Evolutionary conservation across 2,329 filamentous ascomycete genomes (phyloP), one percentile per base, ranked within the genome.

Genomic region (Exophiala oligosperma): DNA sequence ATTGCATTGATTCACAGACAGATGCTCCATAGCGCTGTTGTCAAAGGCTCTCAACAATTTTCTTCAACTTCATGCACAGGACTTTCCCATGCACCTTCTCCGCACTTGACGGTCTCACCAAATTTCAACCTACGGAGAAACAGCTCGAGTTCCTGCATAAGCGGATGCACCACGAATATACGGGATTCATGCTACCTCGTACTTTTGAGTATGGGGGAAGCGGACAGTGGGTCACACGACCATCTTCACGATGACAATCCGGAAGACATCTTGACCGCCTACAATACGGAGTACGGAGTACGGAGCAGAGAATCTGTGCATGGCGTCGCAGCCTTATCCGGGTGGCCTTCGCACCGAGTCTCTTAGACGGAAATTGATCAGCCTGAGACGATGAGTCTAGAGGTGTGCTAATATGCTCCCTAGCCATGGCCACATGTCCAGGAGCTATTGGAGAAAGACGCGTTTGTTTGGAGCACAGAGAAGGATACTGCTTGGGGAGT

Each of bases 131-230:
- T 12, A 11, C 37, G n/a, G 8, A 49, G 47, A 32, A n/a, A 17
- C 26, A 26, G 40, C 6, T 48, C 38, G 17, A 52, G 28, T 47
- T 40, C 55, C 29, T 57, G 55, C 49, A 53, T 56, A 56, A 56
- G 47, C 47, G 53, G 24, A 35, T 37, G 28, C 26, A 38, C 40
- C 49, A 57, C 55, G 55, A 57, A 57, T 48, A 57, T 38, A 47
- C 41, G 53, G 40, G 55, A 59, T 51, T 55, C 32, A 47, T n/a
- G 26, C 26, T 53, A 56, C 53, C 24, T 35, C 53, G 57, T 49
- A 60, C 49, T 56, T 60, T 49, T 56, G 57, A 56, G 57, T 60
- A 49, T 54, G 57, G 57, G 57, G 57, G 44, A 52, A 41, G 28
- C 11, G n/a, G 9, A 28, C 38, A 12, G 52, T 55, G 56, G 41